phyloP scores from a whole-genome alignment of 768 basidiomycete genomes.

The Phanerochaete carnosa region DNA sequence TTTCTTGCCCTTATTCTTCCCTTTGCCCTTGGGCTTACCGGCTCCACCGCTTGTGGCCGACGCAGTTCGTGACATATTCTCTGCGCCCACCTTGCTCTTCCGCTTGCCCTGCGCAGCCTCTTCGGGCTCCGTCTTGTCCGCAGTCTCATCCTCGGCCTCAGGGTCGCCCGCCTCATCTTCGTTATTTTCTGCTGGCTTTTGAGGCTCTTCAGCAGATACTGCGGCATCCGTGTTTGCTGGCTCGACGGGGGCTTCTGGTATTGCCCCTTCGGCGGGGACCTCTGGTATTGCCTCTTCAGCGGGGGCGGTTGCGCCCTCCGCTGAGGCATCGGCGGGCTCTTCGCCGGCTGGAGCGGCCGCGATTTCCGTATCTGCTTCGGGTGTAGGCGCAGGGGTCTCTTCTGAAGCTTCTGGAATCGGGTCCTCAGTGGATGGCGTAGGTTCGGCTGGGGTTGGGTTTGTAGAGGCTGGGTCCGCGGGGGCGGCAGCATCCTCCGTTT shows the following conservation, averaged over 20 bases:
- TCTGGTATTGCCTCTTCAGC: conserved; percentile 6
- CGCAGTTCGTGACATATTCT: conserved; percentile 15
- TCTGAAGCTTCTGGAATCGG: neutral
- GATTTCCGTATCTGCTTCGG: neutral
- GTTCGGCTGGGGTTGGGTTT: neutral
- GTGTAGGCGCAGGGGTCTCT: neutral
- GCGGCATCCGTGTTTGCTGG: neutral
- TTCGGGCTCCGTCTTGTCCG: conserved; percentile 2
- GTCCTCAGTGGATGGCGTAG: no score
- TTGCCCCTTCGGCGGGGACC: neutral
- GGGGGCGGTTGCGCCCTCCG: neutral
- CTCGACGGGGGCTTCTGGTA: neutral
- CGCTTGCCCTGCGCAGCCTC: conserved; percentile 9
- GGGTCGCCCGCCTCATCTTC: neutral
- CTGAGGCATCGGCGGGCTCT: neutral
- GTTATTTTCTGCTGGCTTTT: conserved; percentile 2
- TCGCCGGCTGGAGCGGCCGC: neutral
- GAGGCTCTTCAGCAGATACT: neutral
- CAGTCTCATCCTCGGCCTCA: conserved; percentile 5
- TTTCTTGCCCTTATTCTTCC: conserved; percentile 11
- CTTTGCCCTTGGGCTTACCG: conserved; percentile 14
- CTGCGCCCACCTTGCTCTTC: conserved; percentile 19
- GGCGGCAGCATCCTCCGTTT: conserved; percentile 12
- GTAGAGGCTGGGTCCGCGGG: neutral
- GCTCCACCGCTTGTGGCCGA: conserved; percentile 2